Evolutionary conservation across 805 yeast species (phyloP), one percentile per base, ranked within the genome.

Genomic region (Metschnikowia reukaufii): DNA sequence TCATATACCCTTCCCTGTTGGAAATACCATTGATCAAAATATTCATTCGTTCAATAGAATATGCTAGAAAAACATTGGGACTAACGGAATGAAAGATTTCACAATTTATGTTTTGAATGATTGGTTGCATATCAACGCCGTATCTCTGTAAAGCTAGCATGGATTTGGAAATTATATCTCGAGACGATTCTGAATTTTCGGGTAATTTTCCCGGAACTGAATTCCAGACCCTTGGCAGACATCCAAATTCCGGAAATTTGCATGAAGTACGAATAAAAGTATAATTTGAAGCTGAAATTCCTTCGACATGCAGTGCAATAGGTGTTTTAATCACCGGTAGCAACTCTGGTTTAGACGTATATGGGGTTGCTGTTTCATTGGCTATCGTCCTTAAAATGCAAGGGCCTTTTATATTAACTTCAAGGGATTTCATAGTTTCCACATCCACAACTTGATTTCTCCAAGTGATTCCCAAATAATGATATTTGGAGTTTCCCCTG

Each of bases 401-500:
- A n/a, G n/a, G n/a, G n/a, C n/a, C n/a, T n/a, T n/a, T n/a, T n/a
- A n/a, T n/a, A n/a, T n/a, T n/a, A n/a, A n/a, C n/a, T n/a, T n/a
- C n/a, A n/a, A n/a, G 5, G 29, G 29, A 9, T 25, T 27, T 27
- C 16, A 20, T 15, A n/a, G 23, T 61, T 20, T 69, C 71, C 2
- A 58, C 60, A 36, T 55, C 52, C n/a, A 70, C 63, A 10, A 70
- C 58, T 36, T 61, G 61, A n/a, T 62, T 62, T 47, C 68, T 71
- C 74, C 75, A 70, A 6, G 64, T 52, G 1, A 72, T 70, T 1
- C 75, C 75, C 40, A 71, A 56, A 49, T 70, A 71, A 44, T 72
- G 68, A 48, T 70, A 71, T 51, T 70, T 70, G 6, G 76, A 71
- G 41, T 69, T 72, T 15, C 76, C 76, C 33, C 76, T 51, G 42